Conservation (phyloP, 352 stramenopile species). For the Phytophthora tentaculata region DNA sequence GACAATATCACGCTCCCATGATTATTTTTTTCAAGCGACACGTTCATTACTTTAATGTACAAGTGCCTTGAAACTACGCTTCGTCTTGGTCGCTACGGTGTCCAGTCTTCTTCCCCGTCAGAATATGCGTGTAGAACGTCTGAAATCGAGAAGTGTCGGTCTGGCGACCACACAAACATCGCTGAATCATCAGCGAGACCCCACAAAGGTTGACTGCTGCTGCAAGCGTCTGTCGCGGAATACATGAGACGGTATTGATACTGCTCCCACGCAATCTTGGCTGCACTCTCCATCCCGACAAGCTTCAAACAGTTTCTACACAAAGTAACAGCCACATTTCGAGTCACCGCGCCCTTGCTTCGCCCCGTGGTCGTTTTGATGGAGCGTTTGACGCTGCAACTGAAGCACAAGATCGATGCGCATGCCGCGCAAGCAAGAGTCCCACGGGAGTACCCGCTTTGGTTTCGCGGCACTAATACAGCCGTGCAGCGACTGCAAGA, state of each 20-base stretch:
- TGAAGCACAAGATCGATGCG: constrained; percentile 8
- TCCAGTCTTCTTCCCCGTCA: constrained; percentile 9
- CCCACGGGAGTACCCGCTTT: background rate
- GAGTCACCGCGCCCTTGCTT: constrained; percentile 12
- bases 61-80: background rate
- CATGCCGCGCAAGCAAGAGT: constrained; percentile 13
- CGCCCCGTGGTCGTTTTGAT: constrained; percentile 14
- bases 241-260: constrained; percentile 16
- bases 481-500: constrained; percentile 12
- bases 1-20: too few species aligned
- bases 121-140: constrained; percentile 9
- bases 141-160: constrained; percentile 16
- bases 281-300: constrained; percentile 2
- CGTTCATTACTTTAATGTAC: background rate
- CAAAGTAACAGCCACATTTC: constrained; percentile 11
- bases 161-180: constrained; percentile 21
- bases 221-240: constrained; percentile 14
- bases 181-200: constrained; percentile 14
- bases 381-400: constrained; percentile 20
- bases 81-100: background rate
- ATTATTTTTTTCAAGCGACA: background rate
- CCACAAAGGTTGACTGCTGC: constrained; percentile 16
- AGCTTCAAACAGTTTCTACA: constrained; percentile 14
- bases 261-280: constrained; percentile 23
- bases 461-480: constrained; percentile 2